Conservation (phyloP, 73 alveolate genomes). For the Tetrahymena borealis region DNA sequence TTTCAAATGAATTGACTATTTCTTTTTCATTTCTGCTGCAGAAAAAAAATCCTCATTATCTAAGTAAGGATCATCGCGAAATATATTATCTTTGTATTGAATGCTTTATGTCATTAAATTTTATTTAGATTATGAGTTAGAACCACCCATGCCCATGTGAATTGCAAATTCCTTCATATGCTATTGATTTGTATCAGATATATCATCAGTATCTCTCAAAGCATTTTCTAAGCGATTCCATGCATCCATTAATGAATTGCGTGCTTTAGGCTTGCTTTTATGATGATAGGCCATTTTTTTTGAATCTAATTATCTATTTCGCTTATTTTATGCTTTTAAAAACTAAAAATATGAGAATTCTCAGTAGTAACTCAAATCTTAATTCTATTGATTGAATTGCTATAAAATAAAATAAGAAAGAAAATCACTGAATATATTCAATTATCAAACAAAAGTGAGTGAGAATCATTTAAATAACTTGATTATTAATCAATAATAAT, state of each 20-base stretch:
- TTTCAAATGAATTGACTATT: neutral
- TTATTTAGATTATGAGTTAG: neutral
- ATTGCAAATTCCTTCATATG: neutral
- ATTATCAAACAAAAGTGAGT: too few relatives aligned
- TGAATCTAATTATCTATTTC: too few relatives aligned
- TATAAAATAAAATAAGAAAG: too few relatives aligned
- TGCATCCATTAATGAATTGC: neutral
- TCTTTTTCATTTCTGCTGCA: neutral
- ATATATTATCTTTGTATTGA: neutral
- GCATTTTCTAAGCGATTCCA: conserved; percentile 1
- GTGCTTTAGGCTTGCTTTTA: neutral
- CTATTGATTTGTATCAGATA: neutral
- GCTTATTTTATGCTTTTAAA: too few relatives aligned
- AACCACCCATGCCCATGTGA: neutral
- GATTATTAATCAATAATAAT: too few relatives aligned
- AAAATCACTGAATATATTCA: too few relatives aligned
- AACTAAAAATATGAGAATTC: too few relatives aligned
- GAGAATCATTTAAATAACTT: too few relatives aligned
- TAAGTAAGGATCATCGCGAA: neutral
- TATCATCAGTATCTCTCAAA: neutral
- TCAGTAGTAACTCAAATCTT: too few relatives aligned
- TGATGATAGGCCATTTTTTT: neutral
- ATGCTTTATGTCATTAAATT: neutral
- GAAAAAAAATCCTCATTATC: neutral
- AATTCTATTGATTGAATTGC: too few relatives aligned